A percentile compares a stretch with the other conserved stretches of the same genome.
Evolutionary conservation across 805 yeast genomes (phyloP).

Genomic region (Blastobotrys muscicola): DNA sequence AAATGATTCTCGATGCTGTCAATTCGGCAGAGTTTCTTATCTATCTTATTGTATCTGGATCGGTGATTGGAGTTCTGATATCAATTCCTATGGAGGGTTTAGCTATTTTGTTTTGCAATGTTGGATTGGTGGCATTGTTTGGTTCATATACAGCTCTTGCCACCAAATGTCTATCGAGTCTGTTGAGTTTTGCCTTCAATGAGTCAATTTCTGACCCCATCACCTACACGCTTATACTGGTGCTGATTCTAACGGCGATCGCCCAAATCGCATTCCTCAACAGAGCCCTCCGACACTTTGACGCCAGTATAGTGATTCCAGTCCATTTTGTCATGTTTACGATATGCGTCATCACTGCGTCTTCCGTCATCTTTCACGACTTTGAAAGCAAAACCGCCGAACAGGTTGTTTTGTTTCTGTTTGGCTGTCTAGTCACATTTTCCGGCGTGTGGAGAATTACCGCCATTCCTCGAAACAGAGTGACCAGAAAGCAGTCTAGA

Average conservation of each 20-base stretch:
- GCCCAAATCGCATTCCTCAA: slow-evolving; percentile 34
- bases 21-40: slow-evolving; percentile 20
- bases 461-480: not conserved
- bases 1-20: slow-evolving; percentile 22
- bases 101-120: slow-evolving; percentile 23
- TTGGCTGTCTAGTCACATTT: slow-evolving; percentile 33
- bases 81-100: slow-evolving; percentile 7
- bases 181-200: slow-evolving; percentile 18
- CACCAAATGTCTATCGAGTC: slow-evolving; percentile 34
- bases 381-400: slow-evolving; percentile 24
- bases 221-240: slow-evolving; percentile 26
- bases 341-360: slow-evolving; percentile 34
- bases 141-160: slow-evolving; percentile 41
- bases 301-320: slow-evolving; percentile 41
- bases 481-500: no score
- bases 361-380: slow-evolving; percentile 34
- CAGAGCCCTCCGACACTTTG: slow-evolving; percentile 32
- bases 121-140: slow-evolving; percentile 33
- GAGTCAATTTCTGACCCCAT: slow-evolving; percentile 21
- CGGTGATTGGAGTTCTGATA: slow-evolving; percentile 15
- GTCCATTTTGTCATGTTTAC: slow-evolving; percentile 42
- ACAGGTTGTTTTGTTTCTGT: slow-evolving; percentile 22
- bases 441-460: slow-evolving; percentile 36
- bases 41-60: slow-evolving; percentile 23
- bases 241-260: slow-evolving; percentile 32